Conservation (phyloP, 148 eudicot genomes). For the Vaccinium darrowii region DNA sequence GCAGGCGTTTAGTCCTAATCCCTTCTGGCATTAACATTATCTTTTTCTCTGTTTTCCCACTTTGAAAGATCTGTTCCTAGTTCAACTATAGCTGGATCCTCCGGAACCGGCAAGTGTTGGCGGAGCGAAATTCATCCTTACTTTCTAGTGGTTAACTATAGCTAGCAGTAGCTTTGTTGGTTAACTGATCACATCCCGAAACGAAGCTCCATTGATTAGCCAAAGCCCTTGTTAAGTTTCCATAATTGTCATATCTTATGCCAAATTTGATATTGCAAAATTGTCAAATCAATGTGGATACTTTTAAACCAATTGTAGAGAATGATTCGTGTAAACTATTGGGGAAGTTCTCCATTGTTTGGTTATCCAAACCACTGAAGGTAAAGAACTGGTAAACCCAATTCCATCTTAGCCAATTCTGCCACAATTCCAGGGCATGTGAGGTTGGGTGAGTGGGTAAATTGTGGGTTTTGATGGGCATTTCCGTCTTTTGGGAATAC, state of each 20-base stretch:
- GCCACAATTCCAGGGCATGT: too few relatives aligned
- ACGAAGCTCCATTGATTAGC: too few relatives aligned
- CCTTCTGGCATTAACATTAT: background rate
- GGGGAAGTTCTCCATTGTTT: background rate
- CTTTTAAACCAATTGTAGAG: background rate
- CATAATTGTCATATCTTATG: background rate
- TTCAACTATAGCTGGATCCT: too few relatives aligned
- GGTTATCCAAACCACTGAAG: too few relatives aligned
- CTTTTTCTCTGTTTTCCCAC: background rate
- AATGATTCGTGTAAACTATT: background rate
- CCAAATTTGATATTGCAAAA: background rate
- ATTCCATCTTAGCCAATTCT: too few relatives aligned
- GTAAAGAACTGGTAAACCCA: too few relatives aligned
- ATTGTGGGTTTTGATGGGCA: too few relatives aligned
- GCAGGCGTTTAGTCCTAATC: background rate
- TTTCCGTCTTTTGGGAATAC: too few relatives aligned
- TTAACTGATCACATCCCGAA: too few relatives aligned
- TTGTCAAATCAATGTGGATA: background rate
- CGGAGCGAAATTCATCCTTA: background rate
- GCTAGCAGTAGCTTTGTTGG: too few relatives aligned
- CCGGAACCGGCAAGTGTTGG: background rate
- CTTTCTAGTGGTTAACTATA: background rate
- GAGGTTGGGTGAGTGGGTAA: too few relatives aligned
- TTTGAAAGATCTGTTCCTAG: background rate
- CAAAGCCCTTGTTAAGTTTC: background rate